Conservation (phyloP, 1,139 yeast genomes). For the Suhomyces chickasaworum region DNA sequence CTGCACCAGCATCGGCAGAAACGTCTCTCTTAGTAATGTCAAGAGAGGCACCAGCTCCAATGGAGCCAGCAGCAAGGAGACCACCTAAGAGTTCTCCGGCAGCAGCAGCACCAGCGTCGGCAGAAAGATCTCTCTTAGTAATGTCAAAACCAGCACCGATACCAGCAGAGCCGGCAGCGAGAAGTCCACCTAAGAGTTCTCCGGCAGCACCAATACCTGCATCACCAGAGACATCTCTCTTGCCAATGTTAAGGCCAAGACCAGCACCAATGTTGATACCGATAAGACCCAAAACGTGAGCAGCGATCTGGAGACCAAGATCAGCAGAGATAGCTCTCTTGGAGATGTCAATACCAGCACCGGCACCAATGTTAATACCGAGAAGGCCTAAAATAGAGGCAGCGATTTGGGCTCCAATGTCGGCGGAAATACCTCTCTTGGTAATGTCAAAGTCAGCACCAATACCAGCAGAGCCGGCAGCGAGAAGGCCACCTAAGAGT, state of each 20-base stretch:
- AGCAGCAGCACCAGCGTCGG: slow-evolving; percentile 7
- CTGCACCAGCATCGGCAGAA: too few species aligned
- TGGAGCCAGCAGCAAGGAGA: slow-evolving; percentile 2
- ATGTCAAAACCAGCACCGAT: slow-evolving; percentile 15
- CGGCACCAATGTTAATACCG: slow-evolving; percentile 13
- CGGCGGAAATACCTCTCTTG: slow-evolving; percentile 12
- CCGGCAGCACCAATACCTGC: slow-evolving; percentile 17
- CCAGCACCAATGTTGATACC: slow-evolving; percentile 6
- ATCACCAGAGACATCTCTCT: slow-evolving; percentile 14
- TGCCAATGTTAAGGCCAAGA: slow-evolving; percentile 9
- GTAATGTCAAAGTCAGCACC: slow-evolving; percentile 10
- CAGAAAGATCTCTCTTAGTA: slow-evolving; percentile 12
- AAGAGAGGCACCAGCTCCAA: too few species aligned
- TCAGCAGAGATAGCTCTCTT: slow-evolving; percentile 12
- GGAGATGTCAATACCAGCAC: slow-evolving; percentile 12
- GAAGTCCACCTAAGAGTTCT: slow-evolving; percentile 11
- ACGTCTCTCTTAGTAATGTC: too few species aligned
- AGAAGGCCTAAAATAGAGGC: slow-evolving; percentile 11
- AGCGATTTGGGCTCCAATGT: slow-evolving; percentile 16
- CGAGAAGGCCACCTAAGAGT: slow-evolving; percentile 10
- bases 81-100: slow-evolving; percentile 6
- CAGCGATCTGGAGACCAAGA: slow-evolving; percentile 8
- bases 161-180: slow-evolving; percentile 14
- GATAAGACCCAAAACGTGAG: slow-evolving; percentile 1
- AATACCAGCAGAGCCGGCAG: background rate